phyloP scores from a whole-genome alignment of 2,329 filamentous ascomycete species.

The Penicillium brevicompactum region DNA sequence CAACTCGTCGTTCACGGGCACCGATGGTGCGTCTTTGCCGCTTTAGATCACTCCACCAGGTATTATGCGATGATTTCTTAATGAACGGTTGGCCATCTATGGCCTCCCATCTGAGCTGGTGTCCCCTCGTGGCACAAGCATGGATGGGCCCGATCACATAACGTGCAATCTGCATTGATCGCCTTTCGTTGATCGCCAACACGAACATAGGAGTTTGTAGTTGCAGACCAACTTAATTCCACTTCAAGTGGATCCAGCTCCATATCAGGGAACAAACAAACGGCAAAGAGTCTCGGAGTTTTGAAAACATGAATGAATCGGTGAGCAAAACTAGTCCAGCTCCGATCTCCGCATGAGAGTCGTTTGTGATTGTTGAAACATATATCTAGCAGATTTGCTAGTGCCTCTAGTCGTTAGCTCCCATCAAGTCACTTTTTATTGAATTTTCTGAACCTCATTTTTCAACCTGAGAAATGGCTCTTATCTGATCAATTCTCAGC shows the following conservation, averaged over 20 bases:
- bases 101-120: not conserved
- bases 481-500: not conserved
- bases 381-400: not conserved
- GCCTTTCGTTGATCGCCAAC: not conserved
- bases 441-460: not conserved
- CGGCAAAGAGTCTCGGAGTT: too few species aligned
- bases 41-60: not conserved
- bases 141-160: not conserved
- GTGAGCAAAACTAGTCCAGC: too few species aligned
- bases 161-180: not conserved
- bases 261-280: not conserved
- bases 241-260: not conserved
- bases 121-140: too few species aligned
- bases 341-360: too few species aligned
- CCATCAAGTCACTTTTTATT: not conserved
- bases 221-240: not conserved
- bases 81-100: conserved; percentile 1
- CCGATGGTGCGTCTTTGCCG: not conserved
- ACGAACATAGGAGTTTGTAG: not conserved
- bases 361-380: not conserved
- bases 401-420: not conserved
- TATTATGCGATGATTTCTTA: conserved; percentile 4
- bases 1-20: not conserved
- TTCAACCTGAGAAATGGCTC: too few species aligned
- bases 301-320: too few species aligned